Base-by-base conservation (phyloP, 1,284 basidiomycete species). In the Moesziomyces sp. region DNA sequence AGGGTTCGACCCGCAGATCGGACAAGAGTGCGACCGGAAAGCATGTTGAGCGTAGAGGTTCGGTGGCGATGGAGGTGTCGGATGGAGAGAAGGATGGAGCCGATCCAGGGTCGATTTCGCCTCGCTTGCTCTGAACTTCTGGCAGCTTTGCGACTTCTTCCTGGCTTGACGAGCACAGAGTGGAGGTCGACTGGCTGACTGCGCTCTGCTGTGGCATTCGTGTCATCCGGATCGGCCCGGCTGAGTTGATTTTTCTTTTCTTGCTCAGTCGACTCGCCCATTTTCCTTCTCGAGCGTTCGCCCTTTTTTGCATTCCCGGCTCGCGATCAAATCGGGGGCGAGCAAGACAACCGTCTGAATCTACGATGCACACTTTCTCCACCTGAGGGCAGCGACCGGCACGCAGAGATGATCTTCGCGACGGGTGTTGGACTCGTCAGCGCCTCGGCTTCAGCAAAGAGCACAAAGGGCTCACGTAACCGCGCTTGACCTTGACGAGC, bases 1-100 rank as follows among this genome's bases (percentile, higher is more conserved):
- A 63, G 21, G 21, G 56, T 58, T 43, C 66, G 66, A 35, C 52
- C 54, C 38, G 56, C 60, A 18, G 60, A 58, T 49, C 66, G 60
- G 28, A 50, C 46, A 16, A 63, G 13, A 14, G 45, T 19, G 8
- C 56, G 59, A 40, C 60, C 49, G 8, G 60, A 56, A 45, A 59
- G n/a, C 66, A 69, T 62, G 23, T 21, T 68, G 35, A 26, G 13
- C 28, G 8, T 7, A 30, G 46, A 26, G 46, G 3, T 16, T 10
- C 30, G 19, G 46, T 16, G 51, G 21, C 21, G 18, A 28, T 16
- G 23, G 18, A 23, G 21, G 33, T 46, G 52, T 18, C 24, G 45
- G 33, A 35, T 28, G 52, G 28, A 16, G 45, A 45, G 52, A 11
- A n/a, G 18, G 23, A 46, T 13, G 5, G 23, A 46, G 13, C 16